phyloP scores from a whole-genome alignment of 1,139 yeast species.

The Suhomyces wounanorum region DNA sequence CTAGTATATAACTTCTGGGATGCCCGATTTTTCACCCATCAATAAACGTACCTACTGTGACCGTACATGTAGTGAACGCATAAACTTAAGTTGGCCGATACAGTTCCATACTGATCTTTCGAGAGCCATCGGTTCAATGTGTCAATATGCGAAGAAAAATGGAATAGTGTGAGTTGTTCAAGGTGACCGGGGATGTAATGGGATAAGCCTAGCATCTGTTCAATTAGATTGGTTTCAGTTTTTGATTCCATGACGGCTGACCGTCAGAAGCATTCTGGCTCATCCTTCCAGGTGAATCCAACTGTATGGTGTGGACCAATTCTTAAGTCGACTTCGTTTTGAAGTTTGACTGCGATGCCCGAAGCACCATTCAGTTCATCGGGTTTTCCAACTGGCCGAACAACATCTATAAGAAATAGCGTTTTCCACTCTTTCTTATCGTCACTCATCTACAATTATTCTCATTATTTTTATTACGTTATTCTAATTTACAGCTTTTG shows the following conservation, averaged over 20 bases:
- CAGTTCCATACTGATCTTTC: constrained; percentile 14
- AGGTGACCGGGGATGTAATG: background rate
- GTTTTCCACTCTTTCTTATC: constrained; percentile 7
- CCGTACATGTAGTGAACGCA: constrained; percentile 28
- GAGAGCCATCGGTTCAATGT: constrained; percentile 50
- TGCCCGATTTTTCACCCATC: constrained; percentile 1
- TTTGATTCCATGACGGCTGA: constrained; percentile 2
- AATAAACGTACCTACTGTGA: constrained; percentile 10
- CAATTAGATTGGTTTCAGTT: constrained; percentile 1
- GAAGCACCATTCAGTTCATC: background rate
- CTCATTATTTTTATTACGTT: background rate
- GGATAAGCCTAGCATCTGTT: background rate
- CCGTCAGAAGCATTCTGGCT: background rate
- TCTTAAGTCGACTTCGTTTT: constrained; percentile 4
- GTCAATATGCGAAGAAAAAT: constrained; percentile 51
- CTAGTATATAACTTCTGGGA: background rate
- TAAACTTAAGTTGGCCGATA: constrained; percentile 50
- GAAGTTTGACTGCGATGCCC: background rate
- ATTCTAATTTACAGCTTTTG: constrained; percentile 16
- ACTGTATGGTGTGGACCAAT: background rate
- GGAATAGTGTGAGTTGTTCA: constrained; percentile 9
- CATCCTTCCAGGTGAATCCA: constrained; percentile 4
- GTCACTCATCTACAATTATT: constrained; percentile 3
- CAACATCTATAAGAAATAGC: constrained; percentile 2
- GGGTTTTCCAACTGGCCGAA: constrained; percentile 8